These are phyloP conservation scores for Botrytis sinoallii DNA, from an alignment of 2,329 filamentous ascomycete species.

Conservation along the genomic window DNA sequence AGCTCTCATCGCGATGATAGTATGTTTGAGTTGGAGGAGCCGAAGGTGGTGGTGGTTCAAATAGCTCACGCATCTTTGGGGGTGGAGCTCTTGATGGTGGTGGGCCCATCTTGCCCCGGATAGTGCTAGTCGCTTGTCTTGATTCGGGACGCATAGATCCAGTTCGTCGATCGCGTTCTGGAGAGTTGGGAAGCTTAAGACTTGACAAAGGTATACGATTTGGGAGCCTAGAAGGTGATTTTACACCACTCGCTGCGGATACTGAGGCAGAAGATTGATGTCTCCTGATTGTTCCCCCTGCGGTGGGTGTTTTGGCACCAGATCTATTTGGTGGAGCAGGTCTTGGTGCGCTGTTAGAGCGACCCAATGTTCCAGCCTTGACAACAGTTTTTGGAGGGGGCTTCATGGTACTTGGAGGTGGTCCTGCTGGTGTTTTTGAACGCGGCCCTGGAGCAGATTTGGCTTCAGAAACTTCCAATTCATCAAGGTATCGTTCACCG, in stretches of 20 bases:
- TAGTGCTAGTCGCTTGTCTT: conserved; percentile 38
- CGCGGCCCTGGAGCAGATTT: conserved; percentile 59
- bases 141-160: conserved; percentile 25
- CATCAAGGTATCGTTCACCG: conserved; percentile 85
- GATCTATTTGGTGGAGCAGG: conserved; percentile 33
- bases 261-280: conserved; percentile 29
- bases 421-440: conserved; percentile 72
- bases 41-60: conserved; percentile 45
- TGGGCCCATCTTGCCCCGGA: conserved; percentile 47
- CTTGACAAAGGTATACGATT: conserved; percentile 66
- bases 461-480: conserved; percentile 63
- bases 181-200: conserved; percentile 73
- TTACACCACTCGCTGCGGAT: conserved; percentile 27
- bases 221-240: conserved; percentile 67
- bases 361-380: conserved; percentile 33
- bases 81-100: conserved; percentile 66
- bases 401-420: conserved; percentile 47
- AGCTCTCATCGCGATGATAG: conserved; percentile 48
- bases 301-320: conserved; percentile 53
- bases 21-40: conserved; percentile 52
- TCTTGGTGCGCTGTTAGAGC: conserved; percentile 31
- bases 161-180: conserved; percentile 56
- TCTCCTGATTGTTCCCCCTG: conserved; percentile 37
- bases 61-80: conserved; percentile 88
- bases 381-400: conserved; percentile 19